Base-by-base conservation (phyloP, 2,329 filamentous ascomycete genomes). In the Cercospora beticola region DNA sequence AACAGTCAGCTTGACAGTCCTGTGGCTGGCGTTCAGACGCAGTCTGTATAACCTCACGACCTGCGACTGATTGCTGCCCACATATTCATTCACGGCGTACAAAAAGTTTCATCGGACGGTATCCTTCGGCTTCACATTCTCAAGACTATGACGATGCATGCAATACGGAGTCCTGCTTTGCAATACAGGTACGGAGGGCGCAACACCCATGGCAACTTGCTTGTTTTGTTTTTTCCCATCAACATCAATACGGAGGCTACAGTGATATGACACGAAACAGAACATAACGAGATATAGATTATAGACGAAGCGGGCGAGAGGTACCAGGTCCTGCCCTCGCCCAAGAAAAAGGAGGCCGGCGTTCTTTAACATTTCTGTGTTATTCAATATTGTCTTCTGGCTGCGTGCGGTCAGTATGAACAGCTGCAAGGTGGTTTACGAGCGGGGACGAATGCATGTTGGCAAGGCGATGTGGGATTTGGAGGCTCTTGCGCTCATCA, bases 1-100 rank as follows among this genome's bases (percentile, higher is more conserved):
- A 77, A 80, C 66, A 74, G 75, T 56, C 74, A 76, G 54, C 59
- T 75, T 63, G 75, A 79, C 67, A 76, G 76, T 62, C 76, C 76
- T n/a, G 72, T 78, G 26, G 75, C 73, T 64, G 74, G 76, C 52
- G 71, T 79, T 43, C 76, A 75, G 67, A 77, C 77, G 18, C 67
- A 73, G 62, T 69, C 67, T 52, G 64, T 73, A 10, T 71, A 73
- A 61, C 49, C 36, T 65, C 61, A 62, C 67, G n/a, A 65, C 67
- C 14, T 63, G 68, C 43, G 28, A 31, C 14, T n/a, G 40, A 21
- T 23, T 30, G 62, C 46, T 54, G 70, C 64, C 66, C 52, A 59
- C 6, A 26, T 26, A 40, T 61, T 65, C 40, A 61, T 66, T 66
- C 64, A 66, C 40, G 57, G 64, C 64, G 57, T 43, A 62, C 46